Conservation (phyloP, 1,284 basidiomycete species). For the Ganoderma leucocontextum region DNA sequence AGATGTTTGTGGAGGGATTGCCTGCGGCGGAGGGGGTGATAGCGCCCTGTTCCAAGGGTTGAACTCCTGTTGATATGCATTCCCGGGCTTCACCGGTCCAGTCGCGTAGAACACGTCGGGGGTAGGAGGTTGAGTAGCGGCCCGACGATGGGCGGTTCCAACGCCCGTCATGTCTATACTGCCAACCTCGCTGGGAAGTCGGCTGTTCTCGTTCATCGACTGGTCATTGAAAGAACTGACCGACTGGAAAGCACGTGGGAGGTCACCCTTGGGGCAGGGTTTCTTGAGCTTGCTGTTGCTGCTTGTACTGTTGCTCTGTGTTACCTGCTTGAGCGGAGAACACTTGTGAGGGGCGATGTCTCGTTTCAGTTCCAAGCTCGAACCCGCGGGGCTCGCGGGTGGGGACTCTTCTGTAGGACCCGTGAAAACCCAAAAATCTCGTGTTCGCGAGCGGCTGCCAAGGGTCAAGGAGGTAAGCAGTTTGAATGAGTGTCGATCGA, state of each 20-base stretch:
- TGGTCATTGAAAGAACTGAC: conserved; percentile 29
- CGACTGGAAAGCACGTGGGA: conserved; percentile 34
- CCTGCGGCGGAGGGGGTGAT: conserved; percentile 12
- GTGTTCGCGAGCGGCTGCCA: conserved; percentile 71
- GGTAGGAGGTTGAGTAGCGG: conserved; percentile 49
- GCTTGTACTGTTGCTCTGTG: conserved; percentile 23
- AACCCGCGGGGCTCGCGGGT: conserved; percentile 38
- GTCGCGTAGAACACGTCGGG: conserved; percentile 50
- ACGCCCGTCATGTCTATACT: conserved; percentile 61
- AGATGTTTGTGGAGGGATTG: conserved; percentile 10
- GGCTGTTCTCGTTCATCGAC: conserved; percentile 23
- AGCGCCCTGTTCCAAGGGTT: conserved; percentile 32
- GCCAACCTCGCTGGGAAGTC: conserved; percentile 51
- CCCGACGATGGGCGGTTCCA: conserved; percentile 50
- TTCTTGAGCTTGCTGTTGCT: conserved; percentile 36
- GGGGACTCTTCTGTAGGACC: conserved; percentile 49
- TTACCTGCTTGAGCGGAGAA: conserved; percentile 36
- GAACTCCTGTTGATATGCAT: conserved; percentile 29
- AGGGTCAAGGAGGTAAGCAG: conserved; percentile 75
- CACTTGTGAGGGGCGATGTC: conserved; percentile 34
- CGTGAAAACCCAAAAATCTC: conserved; percentile 82
- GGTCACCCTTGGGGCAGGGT: conserved; percentile 33
- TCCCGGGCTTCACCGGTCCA: conserved; percentile 22
- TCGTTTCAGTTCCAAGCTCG: conserved; percentile 42
- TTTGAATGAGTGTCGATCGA: conserved; percentile 73